phyloP scores from a whole-genome alignment of 2,329 filamentous ascomycete species.

The Calonectria crousiana region DNA sequence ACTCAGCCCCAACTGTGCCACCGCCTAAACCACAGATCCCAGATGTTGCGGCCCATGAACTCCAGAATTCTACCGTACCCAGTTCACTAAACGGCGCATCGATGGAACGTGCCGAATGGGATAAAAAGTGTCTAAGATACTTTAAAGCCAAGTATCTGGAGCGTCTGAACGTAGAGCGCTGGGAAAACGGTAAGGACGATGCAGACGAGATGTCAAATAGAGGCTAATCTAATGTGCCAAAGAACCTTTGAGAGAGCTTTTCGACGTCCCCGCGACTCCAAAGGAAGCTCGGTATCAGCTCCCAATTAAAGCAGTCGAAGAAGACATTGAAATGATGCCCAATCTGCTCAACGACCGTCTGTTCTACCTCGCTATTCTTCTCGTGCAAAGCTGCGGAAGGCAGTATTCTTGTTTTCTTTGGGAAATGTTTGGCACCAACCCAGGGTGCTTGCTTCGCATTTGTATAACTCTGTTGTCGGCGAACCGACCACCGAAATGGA shows the following conservation, averaged over 20 bases:
- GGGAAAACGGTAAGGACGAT: background rate
- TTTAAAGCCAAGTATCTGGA: background rate
- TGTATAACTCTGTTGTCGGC: background rate
- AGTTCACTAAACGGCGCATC: background rate
- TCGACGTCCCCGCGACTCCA: background rate
- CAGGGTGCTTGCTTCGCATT: background rate
- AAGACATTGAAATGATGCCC: background rate
- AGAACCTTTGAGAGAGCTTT: background rate
- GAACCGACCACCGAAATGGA: background rate
- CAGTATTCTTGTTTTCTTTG: background rate
- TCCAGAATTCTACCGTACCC: background rate
- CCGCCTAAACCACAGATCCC: background rate
- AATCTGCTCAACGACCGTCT: background rate
- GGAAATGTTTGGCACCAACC: conserved; percentile 2
- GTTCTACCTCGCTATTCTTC: background rate
- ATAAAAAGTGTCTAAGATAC: background rate
- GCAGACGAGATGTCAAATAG: rapidly evolving
- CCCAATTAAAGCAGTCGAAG: background rate
- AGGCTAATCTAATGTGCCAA: background rate
- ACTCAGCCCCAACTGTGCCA: background rate
- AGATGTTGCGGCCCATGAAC: no score
- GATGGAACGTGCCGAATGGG: background rate
- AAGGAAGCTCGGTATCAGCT: background rate
- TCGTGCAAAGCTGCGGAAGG: background rate
- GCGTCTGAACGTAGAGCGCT: background rate